These are phyloP conservation scores for Quercus suber DNA, from an alignment of 306 rosid genomes.

Conservation along the genomic window DNA sequence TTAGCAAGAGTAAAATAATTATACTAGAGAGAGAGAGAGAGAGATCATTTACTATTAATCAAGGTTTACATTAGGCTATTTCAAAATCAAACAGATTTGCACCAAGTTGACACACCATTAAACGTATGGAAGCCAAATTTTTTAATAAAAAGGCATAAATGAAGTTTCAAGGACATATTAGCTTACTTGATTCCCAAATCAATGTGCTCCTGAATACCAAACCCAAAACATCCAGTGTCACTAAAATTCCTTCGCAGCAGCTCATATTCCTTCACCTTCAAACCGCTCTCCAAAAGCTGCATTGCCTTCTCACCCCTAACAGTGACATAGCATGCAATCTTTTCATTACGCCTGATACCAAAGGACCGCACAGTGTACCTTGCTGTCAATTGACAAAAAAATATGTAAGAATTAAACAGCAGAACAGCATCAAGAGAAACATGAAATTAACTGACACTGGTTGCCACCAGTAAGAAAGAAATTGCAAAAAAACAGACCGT, in stretches of 20 bases:
- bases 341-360: slow-evolving; percentile 81
- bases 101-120: background rate
- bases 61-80: background rate
- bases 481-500: background rate
- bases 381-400: slow-evolving; percentile 30
- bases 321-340: slow-evolving; percentile 89
- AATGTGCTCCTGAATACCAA: slow-evolving; percentile 88
- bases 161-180: background rate
- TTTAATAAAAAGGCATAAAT: background rate
- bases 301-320: slow-evolving; percentile 88
- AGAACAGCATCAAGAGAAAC: background rate
- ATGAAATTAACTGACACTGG: background rate
- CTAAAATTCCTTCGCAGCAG: slow-evolving; percentile 78
- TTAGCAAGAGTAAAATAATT: background rate
- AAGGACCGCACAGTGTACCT: slow-evolving; percentile 79
- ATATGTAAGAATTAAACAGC: background rate
- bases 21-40: background rate
- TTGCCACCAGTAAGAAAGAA: background rate
- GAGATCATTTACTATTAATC: background rate
- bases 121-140: background rate
- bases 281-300: slow-evolving; percentile 84
- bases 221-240: slow-evolving; percentile 82
- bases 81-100: background rate
- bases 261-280: slow-evolving; percentile 83
- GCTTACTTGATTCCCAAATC: slow-evolving; percentile 87